Evolutionary conservation across 306 rosid species (phyloP), one percentile per base, ranked within the genome.

Genomic region (Vigna unguiculata): DNA sequence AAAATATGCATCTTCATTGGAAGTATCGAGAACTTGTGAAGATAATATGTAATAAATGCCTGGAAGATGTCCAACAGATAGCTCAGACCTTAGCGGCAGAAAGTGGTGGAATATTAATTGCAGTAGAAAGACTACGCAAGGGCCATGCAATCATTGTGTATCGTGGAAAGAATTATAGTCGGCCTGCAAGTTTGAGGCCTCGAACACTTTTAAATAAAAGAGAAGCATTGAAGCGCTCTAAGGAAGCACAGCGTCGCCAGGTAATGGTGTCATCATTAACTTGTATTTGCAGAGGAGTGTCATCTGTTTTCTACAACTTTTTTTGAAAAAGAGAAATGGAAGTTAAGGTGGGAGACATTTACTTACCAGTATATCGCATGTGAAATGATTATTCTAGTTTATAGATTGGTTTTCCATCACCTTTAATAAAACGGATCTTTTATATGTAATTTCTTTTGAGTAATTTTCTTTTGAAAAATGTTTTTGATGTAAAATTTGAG

Each of bases 1-100:
- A 94, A 87, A 94, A 94, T 86, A 90, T 94, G 98, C 97, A 94
- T 80, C 98, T 94, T 71, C 98, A 94, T 83, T 94, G 97, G 98
- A 94, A 94, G 82, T 94, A 94, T 75, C 91, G 97, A 84, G 98
- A 94, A 81, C 97, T 94, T 9, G 92, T 92, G 80, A 94, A 94
- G 91, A 82, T 94, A 78, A 81, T 94, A 53, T 82, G 87, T 78
- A 84, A 78, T 78, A 83, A 80, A 41, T 85, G 68, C 85, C 68
- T 74, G 70, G 85, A 83, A 80, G 72, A 67, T 80, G 95, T 81
- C 68, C 85, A 85, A 52, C 86, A 86, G 81, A 83, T 83, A 64
- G 98, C 96, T 65, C 86, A 36, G 66, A 90, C 87, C 80, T 86
- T 94, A 79, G 98, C 92, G 87, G 84, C 90, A 55, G 98, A 92